Base-by-base conservation (phyloP, 352 stramenopile genomes). In the Phytophthora multivora region DNA sequence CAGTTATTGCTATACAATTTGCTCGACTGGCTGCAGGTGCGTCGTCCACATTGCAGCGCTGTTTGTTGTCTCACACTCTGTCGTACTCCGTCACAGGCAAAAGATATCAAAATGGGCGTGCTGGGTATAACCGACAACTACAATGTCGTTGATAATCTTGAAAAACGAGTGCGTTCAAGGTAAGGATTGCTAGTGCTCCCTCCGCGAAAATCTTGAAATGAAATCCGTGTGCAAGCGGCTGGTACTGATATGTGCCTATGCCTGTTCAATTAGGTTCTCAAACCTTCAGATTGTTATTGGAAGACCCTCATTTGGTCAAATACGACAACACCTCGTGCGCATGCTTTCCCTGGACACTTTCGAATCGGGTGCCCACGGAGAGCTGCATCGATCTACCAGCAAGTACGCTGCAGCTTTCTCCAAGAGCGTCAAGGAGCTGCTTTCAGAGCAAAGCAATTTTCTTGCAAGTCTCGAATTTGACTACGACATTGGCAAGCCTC, bases 1-100 rank as follows among this genome's bases (percentile, higher is more conserved):
- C 86, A 95, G 57, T 66, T 95, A 33, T 65, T 95, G 47, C 53
- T 95, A 19, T 95, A 95, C 69, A 93, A 93, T 31, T 53, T 93
- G 42, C 79, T 95, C 38, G 86, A 95, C 53, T 95, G 86, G 86
- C 69, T 93, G 25, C 85, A 88, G 67, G 80, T 88, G 48, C 19
- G 45, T n/a, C 9, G 28, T 36, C 1, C 15, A 15, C 26, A 8
- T 42, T 16, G 39, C 12, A 12, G 28, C 35, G 0, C 8, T 40
- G 19, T 47, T 19, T 16, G 5, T 33, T 31, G 18, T 16, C 23
- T 28, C 3, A 47, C 19, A 30, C 26, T 30, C 26, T 30, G 26
- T 30, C 2, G 26, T 30, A 30, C 26, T 30, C 26, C 3, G 26
- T 9, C 31, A 18, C 58, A 95, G 84, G 71, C 77, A 30, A 88